Evolutionary conservation across 352 stramenopile species (phyloP).

Genomic region (Phytophthora crassamura): DNA sequence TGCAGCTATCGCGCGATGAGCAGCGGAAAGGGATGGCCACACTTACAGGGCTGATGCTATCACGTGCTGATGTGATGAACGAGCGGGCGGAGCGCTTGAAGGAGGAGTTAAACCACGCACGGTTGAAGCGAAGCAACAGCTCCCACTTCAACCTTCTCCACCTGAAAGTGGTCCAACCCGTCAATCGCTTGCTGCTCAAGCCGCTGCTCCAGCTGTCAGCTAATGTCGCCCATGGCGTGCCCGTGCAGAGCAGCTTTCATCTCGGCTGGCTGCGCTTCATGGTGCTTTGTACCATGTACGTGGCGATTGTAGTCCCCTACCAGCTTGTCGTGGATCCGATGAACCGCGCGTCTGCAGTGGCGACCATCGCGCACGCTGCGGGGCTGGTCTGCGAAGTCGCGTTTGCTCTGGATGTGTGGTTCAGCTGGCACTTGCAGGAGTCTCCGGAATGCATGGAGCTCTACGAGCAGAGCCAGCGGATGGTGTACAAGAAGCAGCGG

Average conservation of each 20-base stretch:
- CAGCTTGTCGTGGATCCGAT: slow-evolving; percentile 51
- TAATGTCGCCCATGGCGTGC: slow-evolving; percentile 24
- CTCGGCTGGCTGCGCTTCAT: slow-evolving; percentile 36
- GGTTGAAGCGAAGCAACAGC: slow-evolving; percentile 15
- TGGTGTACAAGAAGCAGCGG: slow-evolving; percentile 48
- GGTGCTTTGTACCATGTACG: slow-evolving; percentile 45
- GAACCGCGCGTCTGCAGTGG: slow-evolving; percentile 19
- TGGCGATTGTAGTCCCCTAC: slow-evolving; percentile 55
- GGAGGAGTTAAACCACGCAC: slow-evolving; percentile 23
- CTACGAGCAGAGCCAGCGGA: slow-evolving; percentile 52
- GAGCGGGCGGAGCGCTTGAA: slow-evolving; percentile 31
- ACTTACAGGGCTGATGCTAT: slow-evolving; percentile 26
- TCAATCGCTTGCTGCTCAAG: background rate
- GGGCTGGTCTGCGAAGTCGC: slow-evolving; percentile 48
- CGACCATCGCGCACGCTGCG: slow-evolving; percentile 20
- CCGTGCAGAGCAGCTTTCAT: slow-evolving; percentile 45
- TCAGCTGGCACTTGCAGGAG: slow-evolving; percentile 51
- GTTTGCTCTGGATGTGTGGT: slow-evolving; percentile 60
- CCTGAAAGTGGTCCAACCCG: background rate
- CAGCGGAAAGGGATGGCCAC: slow-evolving; percentile 20
- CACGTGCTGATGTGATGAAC: slow-evolving; percentile 34
- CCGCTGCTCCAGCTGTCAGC: slow-evolving; percentile 2
- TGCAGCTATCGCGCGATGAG: slow-evolving; percentile 28
- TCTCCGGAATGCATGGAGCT: slow-evolving; percentile 49
- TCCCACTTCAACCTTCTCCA: background rate